Conservation (phyloP, 345 rosid genomes). For the Citrus mangshanensis region DNA sequence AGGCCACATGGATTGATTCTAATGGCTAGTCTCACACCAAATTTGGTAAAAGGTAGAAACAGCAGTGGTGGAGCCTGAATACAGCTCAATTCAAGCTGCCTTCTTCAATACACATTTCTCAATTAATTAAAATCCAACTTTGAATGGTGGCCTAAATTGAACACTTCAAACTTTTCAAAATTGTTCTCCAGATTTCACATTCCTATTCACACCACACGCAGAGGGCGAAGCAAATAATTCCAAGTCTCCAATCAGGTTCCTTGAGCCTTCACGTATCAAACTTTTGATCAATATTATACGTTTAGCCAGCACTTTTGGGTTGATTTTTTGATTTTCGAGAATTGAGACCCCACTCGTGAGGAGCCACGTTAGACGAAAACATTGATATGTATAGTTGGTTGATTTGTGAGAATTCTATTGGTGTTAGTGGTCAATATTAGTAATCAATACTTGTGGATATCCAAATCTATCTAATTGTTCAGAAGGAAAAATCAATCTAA, state of each 20-base stretch:
- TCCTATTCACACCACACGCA: not conserved
- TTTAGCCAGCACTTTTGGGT: not conserved
- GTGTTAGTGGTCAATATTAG: not conserved
- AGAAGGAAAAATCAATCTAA: not conserved
- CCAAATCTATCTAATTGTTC: too few species aligned
- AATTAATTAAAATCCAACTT: not conserved
- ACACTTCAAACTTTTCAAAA: not conserved
- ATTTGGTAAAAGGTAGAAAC: not conserved
- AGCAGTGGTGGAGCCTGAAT: not conserved
- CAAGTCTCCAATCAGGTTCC: not conserved
- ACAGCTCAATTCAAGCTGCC: conserved; percentile 6
- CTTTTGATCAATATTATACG: not conserved
- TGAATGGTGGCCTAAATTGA: not conserved
- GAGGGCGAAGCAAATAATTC: not conserved
- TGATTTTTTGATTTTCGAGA: not conserved
- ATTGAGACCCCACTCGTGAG: not conserved
- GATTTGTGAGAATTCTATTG: not conserved
- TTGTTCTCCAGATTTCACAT: not conserved
- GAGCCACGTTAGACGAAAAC: not conserved
- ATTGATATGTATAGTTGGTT: not conserved
- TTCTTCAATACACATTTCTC: not conserved
- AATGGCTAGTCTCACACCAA: not conserved
- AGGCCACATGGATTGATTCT: not conserved
- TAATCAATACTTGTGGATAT: not conserved
- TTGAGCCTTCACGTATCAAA: conserved; percentile 8